Evolutionary conservation across 2,329 filamentous ascomycete species (phyloP).

Genomic region (Aspergillus brasiliensis): DNA sequence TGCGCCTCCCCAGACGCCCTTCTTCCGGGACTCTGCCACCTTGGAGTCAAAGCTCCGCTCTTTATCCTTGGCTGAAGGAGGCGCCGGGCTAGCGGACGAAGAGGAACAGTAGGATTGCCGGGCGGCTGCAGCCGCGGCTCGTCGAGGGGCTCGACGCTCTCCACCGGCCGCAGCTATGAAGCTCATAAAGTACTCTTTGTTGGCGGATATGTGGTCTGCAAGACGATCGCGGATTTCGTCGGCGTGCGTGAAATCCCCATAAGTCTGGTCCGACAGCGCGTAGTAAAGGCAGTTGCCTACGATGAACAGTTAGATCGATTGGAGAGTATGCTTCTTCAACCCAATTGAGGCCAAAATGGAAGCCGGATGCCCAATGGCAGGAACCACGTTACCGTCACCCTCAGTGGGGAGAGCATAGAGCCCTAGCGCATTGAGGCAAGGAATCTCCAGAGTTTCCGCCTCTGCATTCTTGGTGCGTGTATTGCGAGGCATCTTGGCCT

Average conservation of each 20-base stretch:
- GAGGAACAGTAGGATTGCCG: conserved; percentile 55
- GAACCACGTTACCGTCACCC: conserved; percentile 60
- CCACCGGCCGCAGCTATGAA: conserved; percentile 62
- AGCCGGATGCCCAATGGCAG: conserved; percentile 17
- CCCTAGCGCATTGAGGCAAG: conserved; percentile 55
- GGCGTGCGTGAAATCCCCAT: conserved; percentile 61
- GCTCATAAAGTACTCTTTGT: conserved; percentile 64
- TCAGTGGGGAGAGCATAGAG: conserved; percentile 62
- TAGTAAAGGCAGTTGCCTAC: conserved; percentile 71
- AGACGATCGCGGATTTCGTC: conserved; percentile 60
- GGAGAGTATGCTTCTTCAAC: not conserved
- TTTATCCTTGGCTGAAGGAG: conserved; percentile 55
- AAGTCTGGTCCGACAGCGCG: conserved; percentile 68
- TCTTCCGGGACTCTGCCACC: conserved; percentile 61
- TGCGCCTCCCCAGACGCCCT: conserved; percentile 66
- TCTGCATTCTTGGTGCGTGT: conserved; percentile 24
- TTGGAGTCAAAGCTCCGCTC: conserved; percentile 61
- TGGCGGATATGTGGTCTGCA: conserved; percentile 63
- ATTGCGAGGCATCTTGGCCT: conserved; percentile 9
- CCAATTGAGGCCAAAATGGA: conserved; percentile 11
- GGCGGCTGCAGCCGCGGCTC: conserved; percentile 41
- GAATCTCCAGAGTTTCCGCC: conserved; percentile 39
- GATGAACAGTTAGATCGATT: conserved; percentile 25
- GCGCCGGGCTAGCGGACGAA: conserved; percentile 45
- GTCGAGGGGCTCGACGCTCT: conserved; percentile 60